Evolutionary conservation across 495 filamentous ascomycete genomes (phyloP), one percentile per base, ranked within the genome.

Genomic region (Aspergillus sclerotiicarbonarius): DNA sequence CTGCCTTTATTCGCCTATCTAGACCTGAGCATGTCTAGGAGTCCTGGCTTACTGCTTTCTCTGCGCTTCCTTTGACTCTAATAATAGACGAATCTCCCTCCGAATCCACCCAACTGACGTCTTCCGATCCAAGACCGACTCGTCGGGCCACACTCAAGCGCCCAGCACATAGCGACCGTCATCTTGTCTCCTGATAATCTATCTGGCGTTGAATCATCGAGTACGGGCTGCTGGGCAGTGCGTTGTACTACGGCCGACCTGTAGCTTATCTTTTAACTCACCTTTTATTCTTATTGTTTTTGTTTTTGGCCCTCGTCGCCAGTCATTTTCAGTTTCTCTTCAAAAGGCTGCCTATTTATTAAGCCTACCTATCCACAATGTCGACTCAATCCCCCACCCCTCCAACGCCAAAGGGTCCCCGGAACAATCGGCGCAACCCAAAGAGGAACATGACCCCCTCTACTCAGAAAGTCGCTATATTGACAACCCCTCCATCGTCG

Each of bases 331-430:
- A 56, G 43, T 33, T 62, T 58, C 63, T 43, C 67, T 54, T 65
- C 55, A 60, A 63, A 63, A 69, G 75, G 76, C 76, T 77, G 71
- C 68, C 58, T 78, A 76, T 79, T 76, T 76, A 63, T 75, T 63
- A 75, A 77, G 74, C 74, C 73, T 64, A 66, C 43, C 56, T 41
- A 62, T 75, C 6, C 70, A 65, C 63, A 55, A 78, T 77, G 76
- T 75, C 75, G 67, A 68, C 72, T 18, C 74, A 69, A 71, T 68
- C 70, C 50, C 70, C 73, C 45, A 68, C 71, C 31, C 69, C 70
- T 48, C 71, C 67, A 29, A 76, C 73, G 6, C 71, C 73, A 12
- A 76, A 77, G 58, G 73, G 68, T 37, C 52, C 70, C 54, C 75
- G 75, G 56, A 72, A 73, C 53, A 71, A 63, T 21, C 72, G 74